These are phyloP conservation scores for Ilex paraguariensis DNA, from an alignment of 305 asterid genomes.

Conservation along the genomic window DNA sequence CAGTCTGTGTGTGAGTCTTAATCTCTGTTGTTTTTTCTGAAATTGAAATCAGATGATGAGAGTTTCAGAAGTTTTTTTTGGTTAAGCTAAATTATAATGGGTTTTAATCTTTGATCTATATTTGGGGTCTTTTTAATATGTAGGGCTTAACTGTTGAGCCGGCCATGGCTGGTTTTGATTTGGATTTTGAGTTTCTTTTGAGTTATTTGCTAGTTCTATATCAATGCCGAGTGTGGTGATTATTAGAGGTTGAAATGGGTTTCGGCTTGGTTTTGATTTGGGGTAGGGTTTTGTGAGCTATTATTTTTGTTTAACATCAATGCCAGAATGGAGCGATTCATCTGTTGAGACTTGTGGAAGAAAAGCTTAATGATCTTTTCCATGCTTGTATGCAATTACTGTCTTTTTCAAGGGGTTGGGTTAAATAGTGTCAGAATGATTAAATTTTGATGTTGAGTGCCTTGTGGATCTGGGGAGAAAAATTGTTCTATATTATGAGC, in stretches of 20 bases:
- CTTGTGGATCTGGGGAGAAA: too few species aligned
- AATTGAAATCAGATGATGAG: too few species aligned
- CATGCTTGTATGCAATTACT: neutral
- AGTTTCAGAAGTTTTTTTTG: too few species aligned
- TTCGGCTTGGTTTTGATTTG: slow-evolving; percentile 13
- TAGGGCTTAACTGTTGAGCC: neutral
- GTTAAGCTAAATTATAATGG: too few species aligned
- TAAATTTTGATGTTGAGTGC: neutral
- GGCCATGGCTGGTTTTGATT: too few species aligned
- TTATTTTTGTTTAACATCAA: slow-evolving; percentile 15
- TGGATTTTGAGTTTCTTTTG: too few species aligned
- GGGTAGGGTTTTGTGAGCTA: slow-evolving; percentile 20
- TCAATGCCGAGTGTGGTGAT: slow-evolving; percentile 6
- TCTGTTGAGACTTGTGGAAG: slow-evolving; percentile 9
- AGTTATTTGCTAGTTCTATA: slow-evolving; percentile 13
- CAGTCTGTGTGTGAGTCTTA: too few species aligned
- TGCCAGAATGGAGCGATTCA: slow-evolving; percentile 25
- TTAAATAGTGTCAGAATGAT: slow-evolving; percentile 5
- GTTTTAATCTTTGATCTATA: too few species aligned
- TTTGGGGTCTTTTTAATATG: too few species aligned
- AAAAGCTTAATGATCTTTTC: slow-evolving; percentile 2
- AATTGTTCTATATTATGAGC: too few species aligned
- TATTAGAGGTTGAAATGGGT: slow-evolving; percentile 16
- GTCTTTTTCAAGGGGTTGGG: neutral
- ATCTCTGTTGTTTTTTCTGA: too few species aligned